Evolutionary conservation across 2,329 filamentous ascomycete genomes (phyloP), one percentile per base, ranked within the genome.

Genomic region (Nemania abortiva): DNA sequence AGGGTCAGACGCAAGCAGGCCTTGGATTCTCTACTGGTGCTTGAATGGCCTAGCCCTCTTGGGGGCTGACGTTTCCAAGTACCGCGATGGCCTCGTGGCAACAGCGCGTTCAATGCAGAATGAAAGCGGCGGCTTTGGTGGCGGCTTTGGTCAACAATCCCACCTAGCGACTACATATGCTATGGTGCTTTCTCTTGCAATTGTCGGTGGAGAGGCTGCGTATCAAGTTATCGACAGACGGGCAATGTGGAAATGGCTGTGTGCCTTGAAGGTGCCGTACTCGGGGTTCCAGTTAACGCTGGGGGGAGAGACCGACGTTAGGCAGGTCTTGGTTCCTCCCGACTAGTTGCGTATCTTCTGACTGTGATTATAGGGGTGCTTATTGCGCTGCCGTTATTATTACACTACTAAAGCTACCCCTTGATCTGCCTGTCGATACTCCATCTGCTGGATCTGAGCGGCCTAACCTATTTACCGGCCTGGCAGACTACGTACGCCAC

Each of bases 11-110:
- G 91, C 96, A 37, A 95, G 92, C 78, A 86, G 95, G 64, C 95
- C 96, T 10, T 99, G 96, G 96, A 88, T 97, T 76, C 86, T 97
- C 72, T 98, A 98, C 83, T 99, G 96, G 96, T 92, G 89, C 62
- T 84, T 98, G 63, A 89, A 91, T 39, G 94, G 89, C 2, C 84
- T 99, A 72, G 84, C 87, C 29, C 84, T 95, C 39, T 83, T 99
- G 58, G 94, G 93, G 56, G 89, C 94, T 77, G 93, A 97, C 78
- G 84, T 88, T 56, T 81, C 81, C 37, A 81, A 89, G 47, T 95
- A 93, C 80, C 88, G 91, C 65, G 83, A 91, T 72, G 86, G 87
- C 81, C 88, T 95, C 67, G 83, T 92, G 59, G 87, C 90, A 69
- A 98, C 95, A 6, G 90, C 96, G 59, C 86, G 86, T 56, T 89